phyloP scores from a whole-genome alignment of 805 yeast species.

The Suhomyces sp. region DNA sequence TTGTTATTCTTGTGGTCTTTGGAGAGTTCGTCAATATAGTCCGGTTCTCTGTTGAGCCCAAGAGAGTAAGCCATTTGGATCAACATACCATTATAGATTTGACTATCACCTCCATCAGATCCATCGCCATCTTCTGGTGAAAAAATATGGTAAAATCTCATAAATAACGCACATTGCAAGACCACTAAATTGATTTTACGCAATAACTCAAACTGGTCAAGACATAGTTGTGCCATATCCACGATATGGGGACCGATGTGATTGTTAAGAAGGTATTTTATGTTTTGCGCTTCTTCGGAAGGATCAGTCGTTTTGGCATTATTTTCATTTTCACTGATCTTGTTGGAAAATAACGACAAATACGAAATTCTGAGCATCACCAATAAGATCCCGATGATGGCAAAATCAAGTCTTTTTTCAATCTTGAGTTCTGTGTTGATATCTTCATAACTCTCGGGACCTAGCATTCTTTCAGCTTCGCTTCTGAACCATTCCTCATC shows the following conservation, averaged over 20 bases:
- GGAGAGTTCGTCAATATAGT: conserved; percentile 31
- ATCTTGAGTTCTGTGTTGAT: conserved; percentile 22
- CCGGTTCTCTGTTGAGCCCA: conserved; percentile 50
- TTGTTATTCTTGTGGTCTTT: conserved; percentile 27
- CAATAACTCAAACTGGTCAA: conserved; percentile 36
- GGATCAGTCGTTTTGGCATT: conserved; percentile 25
- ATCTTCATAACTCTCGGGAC: conserved; percentile 20
- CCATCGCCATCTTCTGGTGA: conserved; percentile 64
- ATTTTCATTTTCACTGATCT: conserved; percentile 24
- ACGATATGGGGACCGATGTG: conserved; percentile 20
- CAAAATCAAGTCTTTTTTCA: conserved; percentile 31
- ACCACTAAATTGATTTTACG: conserved; percentile 47
- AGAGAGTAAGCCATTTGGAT: conserved; percentile 45
- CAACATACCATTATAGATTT: conserved; percentile 34
- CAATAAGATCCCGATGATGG: conserved; percentile 31
- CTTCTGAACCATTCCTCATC: conserved; percentile 18
- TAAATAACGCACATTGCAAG: conserved; percentile 57
- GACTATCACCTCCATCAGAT: conserved; percentile 57
- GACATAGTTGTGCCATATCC: conserved; percentile 31
- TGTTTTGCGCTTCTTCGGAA: conserved; percentile 20
- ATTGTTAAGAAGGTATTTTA: conserved; percentile 17
- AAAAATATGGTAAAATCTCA: conserved; percentile 52
- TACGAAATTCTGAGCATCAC: conserved; percentile 33
- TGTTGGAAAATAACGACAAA: conserved; percentile 37
- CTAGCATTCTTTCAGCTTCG: conserved; percentile 16